Evolutionary conservation across 305 asterid species (phyloP).

Genomic region (Lippia alba): DNA sequence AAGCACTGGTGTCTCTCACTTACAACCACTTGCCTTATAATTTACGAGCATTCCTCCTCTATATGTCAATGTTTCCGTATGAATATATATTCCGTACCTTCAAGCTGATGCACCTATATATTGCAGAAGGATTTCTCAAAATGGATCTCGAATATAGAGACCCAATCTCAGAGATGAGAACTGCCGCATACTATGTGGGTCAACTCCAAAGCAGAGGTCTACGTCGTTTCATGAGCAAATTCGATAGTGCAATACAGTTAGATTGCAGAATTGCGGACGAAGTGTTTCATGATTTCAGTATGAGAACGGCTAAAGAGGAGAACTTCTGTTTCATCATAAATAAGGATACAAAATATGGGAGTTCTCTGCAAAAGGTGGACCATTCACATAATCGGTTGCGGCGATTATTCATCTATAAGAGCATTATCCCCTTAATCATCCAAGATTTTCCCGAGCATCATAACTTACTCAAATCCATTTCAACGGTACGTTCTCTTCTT

Average conservation of each 20-base stretch:
- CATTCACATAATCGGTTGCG: neutral
- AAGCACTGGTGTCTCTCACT: neutral
- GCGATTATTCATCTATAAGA: constrained; percentile 17
- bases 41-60: neutral
- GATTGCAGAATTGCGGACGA: constrained; percentile 8
- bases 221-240: no score
- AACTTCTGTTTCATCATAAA: constrained; percentile 17
- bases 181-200: neutral
- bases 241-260: neutral
- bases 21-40: neutral
- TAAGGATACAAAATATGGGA: neutral
- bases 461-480: neutral
- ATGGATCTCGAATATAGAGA: neutral
- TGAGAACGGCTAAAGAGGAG: constrained; percentile 25
- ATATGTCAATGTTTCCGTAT: neutral
- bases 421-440: neutral
- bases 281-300: constrained; percentile 4
- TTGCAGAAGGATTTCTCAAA: neutral
- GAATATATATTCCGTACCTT: neutral
- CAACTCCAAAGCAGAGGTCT: neutral
- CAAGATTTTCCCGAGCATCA: neutral
- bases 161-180: neutral
- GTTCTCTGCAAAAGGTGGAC: neutral
- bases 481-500: neutral
- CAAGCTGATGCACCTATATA: neutral